A percentile compares a stretch with the other conserved stretches of the same genome.
Conservation (phyloP, 2,329 filamentous ascomycete genomes). For the Lasiodiplodia sp. region DNA sequence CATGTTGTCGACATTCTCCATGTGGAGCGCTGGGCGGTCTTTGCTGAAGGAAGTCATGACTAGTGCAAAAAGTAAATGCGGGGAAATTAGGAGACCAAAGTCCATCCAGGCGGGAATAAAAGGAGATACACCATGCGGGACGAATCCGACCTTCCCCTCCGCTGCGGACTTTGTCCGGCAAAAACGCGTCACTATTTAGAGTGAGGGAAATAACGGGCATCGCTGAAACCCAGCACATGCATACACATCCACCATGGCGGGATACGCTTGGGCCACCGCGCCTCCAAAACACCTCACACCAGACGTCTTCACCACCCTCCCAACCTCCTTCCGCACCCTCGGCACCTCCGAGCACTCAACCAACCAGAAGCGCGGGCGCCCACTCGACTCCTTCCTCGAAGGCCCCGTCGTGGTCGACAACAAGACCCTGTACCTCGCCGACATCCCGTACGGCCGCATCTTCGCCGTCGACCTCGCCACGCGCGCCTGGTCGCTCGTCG, state of each 20-base stretch:
- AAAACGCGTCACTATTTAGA: neutral
- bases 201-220: neutral
- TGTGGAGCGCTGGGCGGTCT: neutral
- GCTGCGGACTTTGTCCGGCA: no score
- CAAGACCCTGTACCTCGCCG: neutral
- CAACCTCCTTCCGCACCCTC: neutral
- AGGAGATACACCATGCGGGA: no score
- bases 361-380: neutral
- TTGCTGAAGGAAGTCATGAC: neutral
- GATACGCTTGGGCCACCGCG: neutral
- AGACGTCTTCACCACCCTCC: neutral
- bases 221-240: neutral
- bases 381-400: neutral
- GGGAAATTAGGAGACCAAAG: no score
- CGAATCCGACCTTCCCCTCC: no score
- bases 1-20: neutral
- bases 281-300: neutral
- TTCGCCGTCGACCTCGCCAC: neutral
- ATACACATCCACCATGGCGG: neutral
- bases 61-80: neutral
- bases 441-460: neutral
- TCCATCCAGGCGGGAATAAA: no score
- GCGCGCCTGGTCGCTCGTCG: neutral
- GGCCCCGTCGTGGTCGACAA: neutral
- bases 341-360: neutral